These are phyloP conservation scores for Scutellaria galericulata DNA, from an alignment of 257 asterid species.

Conservation along the genomic window DNA sequence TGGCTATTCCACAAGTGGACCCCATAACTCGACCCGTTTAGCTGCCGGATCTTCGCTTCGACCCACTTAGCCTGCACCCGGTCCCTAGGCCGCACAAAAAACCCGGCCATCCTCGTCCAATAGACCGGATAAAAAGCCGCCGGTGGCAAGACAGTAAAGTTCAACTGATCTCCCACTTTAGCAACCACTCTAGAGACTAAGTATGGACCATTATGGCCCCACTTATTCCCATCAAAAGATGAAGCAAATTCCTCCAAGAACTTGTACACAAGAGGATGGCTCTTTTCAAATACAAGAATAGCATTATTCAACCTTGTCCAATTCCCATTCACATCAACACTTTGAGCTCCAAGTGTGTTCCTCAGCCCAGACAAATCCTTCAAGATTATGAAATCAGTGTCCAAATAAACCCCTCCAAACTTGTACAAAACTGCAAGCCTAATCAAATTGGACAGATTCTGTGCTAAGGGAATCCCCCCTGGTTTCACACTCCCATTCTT, in stretches of 20 bases:
- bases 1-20: constrained; percentile 78
- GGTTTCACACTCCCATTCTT: constrained; percentile 54
- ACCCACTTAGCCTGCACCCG: constrained; percentile 46
- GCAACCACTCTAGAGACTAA: constrained; percentile 71
- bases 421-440: constrained; percentile 65
- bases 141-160: constrained; percentile 60
- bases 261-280: constrained; percentile 57
- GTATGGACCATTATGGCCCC: constrained; percentile 89
- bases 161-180: constrained; percentile 1
- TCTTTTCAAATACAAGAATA: constrained; percentile 57
- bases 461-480: constrained; percentile 64
- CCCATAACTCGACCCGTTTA: constrained; percentile 51
- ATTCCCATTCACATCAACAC: constrained; percentile 47
- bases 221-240: constrained; percentile 65
- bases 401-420: constrained; percentile 74
- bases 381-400: constrained; percentile 65
- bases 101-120: constrained; percentile 52
- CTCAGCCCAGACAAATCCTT: constrained; percentile 55
- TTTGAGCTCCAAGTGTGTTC: constrained; percentile 74
- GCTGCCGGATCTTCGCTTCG: constrained; percentile 46
- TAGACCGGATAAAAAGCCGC: constrained; percentile 70
- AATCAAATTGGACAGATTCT: constrained; percentile 68
- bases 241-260: constrained; percentile 73
- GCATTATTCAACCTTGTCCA: constrained; percentile 84
- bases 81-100: constrained; percentile 45